Evolutionary conservation across 495 filamentous ascomycete species (phyloP).

Genomic region (Bacidia gigantensis): DNA sequence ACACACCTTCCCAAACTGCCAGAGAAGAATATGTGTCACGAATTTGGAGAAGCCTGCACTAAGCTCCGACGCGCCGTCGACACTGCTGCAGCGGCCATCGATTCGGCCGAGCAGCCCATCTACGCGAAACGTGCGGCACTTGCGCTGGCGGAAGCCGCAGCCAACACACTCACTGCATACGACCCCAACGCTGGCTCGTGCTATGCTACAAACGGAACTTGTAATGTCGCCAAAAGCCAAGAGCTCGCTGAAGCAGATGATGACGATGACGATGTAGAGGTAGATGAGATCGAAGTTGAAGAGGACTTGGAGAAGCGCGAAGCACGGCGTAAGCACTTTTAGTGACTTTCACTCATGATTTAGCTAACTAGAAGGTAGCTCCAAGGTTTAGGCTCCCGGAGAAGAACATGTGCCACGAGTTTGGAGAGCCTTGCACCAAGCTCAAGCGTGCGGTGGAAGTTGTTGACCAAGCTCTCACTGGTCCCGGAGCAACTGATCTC

Average conservation of each 20-base stretch:
- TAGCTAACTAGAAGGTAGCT: too few relatives aligned
- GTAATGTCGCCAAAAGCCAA: neutral
- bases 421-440: conserved; percentile 18
- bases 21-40: conserved; percentile 17
- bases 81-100: conserved; percentile 29
- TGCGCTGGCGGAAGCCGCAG: conserved; percentile 21
- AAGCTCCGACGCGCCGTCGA: conserved; percentile 36
- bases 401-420: conserved; percentile 12
- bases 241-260: conserved; percentile 2
- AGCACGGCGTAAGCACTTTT: too few relatives aligned
- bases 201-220: conserved; percentile 11
- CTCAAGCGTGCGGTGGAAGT: conserved; percentile 40
- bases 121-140: conserved; percentile 24
- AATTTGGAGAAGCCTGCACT: conserved; percentile 29
- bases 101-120: conserved; percentile 15
- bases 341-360: too few relatives aligned
- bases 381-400: too few relatives aligned
- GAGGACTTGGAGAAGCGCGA: neutral
- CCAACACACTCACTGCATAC: conserved; percentile 19
- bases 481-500: conserved; percentile 14
- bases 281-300: too few relatives aligned
- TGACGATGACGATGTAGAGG: conserved; percentile 10
- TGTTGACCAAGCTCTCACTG: conserved; percentile 31
- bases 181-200: conserved; percentile 19
- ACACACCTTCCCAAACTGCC: neutral